phyloP scores from a whole-genome alignment of 2,329 filamentous ascomycete genomes.

The Clarireedia sp. region DNA sequence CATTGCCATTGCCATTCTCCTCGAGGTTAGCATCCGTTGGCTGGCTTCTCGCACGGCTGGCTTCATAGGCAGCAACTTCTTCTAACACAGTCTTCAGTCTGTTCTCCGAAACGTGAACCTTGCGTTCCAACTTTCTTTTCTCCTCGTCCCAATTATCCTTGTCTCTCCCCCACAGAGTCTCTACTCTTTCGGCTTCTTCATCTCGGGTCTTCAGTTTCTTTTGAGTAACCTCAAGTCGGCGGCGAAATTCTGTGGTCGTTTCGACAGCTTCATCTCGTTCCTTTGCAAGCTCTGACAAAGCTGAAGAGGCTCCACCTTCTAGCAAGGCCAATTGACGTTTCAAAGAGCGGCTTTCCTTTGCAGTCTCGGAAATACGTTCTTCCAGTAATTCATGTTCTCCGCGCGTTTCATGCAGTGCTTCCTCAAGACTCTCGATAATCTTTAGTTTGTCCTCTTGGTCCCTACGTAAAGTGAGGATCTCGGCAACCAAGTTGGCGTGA shows the following conservation, averaged over 20 bases:
- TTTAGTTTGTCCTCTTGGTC: conserved; percentile 87
- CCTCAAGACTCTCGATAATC: conserved; percentile 79
- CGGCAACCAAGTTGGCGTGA: conserved; percentile 88
- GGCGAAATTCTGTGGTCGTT: conserved; percentile 61
- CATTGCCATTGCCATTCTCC: conserved; percentile 48
- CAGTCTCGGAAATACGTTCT: conserved; percentile 50
- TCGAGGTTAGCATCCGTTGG: conserved; percentile 54
- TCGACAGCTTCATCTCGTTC: conserved; percentile 83
- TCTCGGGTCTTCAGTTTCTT: conserved; percentile 73
- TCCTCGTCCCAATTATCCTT: conserved; percentile 80
- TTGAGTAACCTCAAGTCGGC: conserved; percentile 68
- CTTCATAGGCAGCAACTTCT: conserved; percentile 69
- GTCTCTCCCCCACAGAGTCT: conserved; percentile 76
- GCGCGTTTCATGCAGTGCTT: conserved; percentile 59
- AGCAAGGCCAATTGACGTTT: conserved; percentile 81
- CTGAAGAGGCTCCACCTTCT: conserved; percentile 81
- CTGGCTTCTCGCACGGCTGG: conserved; percentile 39
- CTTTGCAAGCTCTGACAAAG: conserved; percentile 71
- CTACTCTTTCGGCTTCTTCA: conserved; percentile 70
- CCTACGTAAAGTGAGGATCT: conserved; percentile 78
- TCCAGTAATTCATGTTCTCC: conserved; percentile 68
- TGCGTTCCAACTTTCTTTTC: conserved; percentile 72
- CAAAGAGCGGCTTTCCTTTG: conserved; percentile 70
- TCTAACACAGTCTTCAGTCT: conserved; percentile 77
- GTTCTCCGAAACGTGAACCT: conserved; percentile 81